A percentile compares a stretch with the other conserved stretches of the same genome.
These are phyloP conservation scores for Soucietia sequanensis DNA, from an alignment of 805 yeast genomes.

Conservation along the genomic window DNA sequence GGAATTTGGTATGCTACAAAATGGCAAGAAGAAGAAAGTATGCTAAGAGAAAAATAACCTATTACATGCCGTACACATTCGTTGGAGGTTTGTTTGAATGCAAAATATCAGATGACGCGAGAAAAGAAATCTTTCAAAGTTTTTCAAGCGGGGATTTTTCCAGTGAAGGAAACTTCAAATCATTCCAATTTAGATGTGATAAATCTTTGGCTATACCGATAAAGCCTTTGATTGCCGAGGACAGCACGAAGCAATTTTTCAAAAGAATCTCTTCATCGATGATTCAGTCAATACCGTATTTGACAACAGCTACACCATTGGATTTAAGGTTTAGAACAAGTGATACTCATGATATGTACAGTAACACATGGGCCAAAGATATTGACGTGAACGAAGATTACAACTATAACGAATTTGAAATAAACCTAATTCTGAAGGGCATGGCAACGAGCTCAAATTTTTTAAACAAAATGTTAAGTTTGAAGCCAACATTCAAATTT, in stretches of 20 bases:
- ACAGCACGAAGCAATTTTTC: conserved; percentile 47
- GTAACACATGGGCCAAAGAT: conserved; percentile 45
- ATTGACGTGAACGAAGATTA: conserved; percentile 54
- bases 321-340: conserved; percentile 34
- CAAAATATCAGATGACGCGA: conserved; percentile 28
- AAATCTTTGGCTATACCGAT: conserved; percentile 41
- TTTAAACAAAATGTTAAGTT: conserved; percentile 13
- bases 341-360: conserved; percentile 25
- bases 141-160: conserved; percentile 11
- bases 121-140: conserved; percentile 16
- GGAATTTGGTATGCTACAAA: conserved; percentile 48
- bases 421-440: conserved; percentile 26
- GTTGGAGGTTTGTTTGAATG: conserved; percentile 67
- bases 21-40: conserved; percentile 56
- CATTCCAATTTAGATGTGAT: conserved; percentile 33
- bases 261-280: conserved; percentile 22
- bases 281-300: conserved; percentile 54
- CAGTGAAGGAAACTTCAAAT: conserved; percentile 10
- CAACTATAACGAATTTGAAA: conserved; percentile 37
- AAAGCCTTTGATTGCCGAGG: conserved; percentile 60
- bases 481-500: conserved; percentile 13
- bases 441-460: conserved; percentile 20
- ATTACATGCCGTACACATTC: conserved; percentile 55
- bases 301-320: conserved; percentile 48
- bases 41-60: conserved; percentile 41